These are phyloP conservation scores for Didymella lethalis DNA, from an alignment of 2,329 filamentous ascomycete species.

Conservation along the genomic window DNA sequence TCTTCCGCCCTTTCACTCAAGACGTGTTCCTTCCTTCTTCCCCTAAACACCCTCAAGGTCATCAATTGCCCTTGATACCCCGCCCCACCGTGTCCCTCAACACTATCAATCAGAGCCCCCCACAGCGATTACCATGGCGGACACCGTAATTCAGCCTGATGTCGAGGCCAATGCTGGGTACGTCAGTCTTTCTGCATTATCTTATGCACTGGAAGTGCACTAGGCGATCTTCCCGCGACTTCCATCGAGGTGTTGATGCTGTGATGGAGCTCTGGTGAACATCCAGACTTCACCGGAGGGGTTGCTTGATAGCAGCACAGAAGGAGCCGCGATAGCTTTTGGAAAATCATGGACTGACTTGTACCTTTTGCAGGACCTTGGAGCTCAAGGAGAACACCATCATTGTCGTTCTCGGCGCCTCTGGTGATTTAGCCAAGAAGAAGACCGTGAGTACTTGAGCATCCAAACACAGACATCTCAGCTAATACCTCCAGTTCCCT, in stretches of 20 bases:
- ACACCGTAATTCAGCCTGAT: slow-evolving; percentile 58
- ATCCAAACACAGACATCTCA: slow-evolving; percentile 11
- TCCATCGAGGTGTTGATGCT: slow-evolving; percentile 9
- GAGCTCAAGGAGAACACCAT: slow-evolving; percentile 99
- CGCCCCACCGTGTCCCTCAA: slow-evolving; percentile 30
- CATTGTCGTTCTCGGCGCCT: slow-evolving; percentile 95
- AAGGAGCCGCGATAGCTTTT: slow-evolving; percentile 13
- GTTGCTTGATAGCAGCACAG: slow-evolving; percentile 23
- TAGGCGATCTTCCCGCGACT: slow-evolving; percentile 2
- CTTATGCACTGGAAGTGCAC: not conserved
- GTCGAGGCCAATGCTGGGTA: slow-evolving; percentile 57
- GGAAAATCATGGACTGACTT: slow-evolving; percentile 39
- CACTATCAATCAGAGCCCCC: slow-evolving; percentile 33
- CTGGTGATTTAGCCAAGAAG: slow-evolving; percentile 98
- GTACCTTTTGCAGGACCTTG: slow-evolving; percentile 68
- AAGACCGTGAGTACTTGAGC: slow-evolving; percentile 77
- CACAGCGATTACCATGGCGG: slow-evolving; percentile 51
- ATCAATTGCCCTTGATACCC: slow-evolving; percentile 35
- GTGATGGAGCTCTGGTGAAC: not conserved
- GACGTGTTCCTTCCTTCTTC: slow-evolving; percentile 19
- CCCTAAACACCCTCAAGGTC: slow-evolving; percentile 20
- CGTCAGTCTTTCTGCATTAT: slow-evolving; percentile 31
- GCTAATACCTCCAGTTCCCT: slow-evolving; percentile 74
- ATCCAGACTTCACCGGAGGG: slow-evolving; percentile 18
- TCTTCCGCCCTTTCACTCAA: slow-evolving; percentile 32